Conservation (phyloP, 768 basidiomycete genomes). For the Hebeloma cylindrosporum region DNA sequence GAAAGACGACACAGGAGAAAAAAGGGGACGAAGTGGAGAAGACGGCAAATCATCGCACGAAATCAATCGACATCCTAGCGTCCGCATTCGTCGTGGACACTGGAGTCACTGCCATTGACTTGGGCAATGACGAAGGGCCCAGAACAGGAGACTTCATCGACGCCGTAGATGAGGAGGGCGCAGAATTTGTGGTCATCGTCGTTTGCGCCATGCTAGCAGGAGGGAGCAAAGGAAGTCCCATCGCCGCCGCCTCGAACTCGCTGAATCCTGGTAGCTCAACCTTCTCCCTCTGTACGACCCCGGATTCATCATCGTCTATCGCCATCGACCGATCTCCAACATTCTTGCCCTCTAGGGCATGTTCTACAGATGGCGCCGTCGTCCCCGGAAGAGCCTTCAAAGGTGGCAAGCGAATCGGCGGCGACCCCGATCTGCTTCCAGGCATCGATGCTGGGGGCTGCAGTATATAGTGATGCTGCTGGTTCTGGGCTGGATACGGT, state of each 20-base stretch:
- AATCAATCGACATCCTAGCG: constrained; percentile 24
- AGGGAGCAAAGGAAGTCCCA: constrained; percentile 9
- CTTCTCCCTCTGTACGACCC: constrained; percentile 16
- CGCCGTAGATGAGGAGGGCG: too few relatives aligned
- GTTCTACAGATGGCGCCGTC: constrained; percentile 3
- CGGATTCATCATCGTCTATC: too few relatives aligned
- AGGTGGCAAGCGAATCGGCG: constrained; percentile 73
- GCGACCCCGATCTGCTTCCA: constrained; percentile 60
- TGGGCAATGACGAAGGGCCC: too few relatives aligned
- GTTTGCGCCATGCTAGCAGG: constrained; percentile 1
- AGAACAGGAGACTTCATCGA: too few relatives aligned
- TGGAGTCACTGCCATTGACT: background rate
- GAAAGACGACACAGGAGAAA: background rate
- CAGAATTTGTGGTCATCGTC: constrained; percentile 7
- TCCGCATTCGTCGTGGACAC: constrained; percentile 3
- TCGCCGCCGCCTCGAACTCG: constrained; percentile 60
- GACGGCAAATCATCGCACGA: constrained; percentile 17
- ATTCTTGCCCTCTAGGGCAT: constrained; percentile 15
- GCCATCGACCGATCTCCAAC: constrained; percentile 6
- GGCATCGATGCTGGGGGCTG: constrained; percentile 43
- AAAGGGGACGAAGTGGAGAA: background rate
- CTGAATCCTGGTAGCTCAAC: constrained; percentile 64
- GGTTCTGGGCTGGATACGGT: constrained; percentile 2
- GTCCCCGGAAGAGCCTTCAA: constrained; percentile 42
- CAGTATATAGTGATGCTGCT: constrained; percentile 20